Base-by-base conservation (phyloP, 208 protist species). In the Novymonas esmeraldas region DNA sequence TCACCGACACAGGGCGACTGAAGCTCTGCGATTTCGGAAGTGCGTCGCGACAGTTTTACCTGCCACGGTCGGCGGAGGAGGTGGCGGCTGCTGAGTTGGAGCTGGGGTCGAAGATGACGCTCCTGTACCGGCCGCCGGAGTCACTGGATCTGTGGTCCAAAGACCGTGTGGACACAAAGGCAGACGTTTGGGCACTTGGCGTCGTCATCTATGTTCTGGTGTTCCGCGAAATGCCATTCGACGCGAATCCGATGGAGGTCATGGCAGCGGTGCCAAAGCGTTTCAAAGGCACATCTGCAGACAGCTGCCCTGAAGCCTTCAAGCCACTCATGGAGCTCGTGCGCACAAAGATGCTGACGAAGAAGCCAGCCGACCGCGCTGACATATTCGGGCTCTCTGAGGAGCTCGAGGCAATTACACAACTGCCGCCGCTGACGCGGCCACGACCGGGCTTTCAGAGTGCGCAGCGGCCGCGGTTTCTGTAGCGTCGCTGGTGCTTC, bases 11-110 rank as follows among this genome's bases (percentile, higher is more conserved):
- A n/a, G 78, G 73, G 18, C 48, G 63, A 13, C 85, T 93, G 22
- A 98, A 98, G 56, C 61, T 99, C n/a, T 98, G 96, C 66, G 97
- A 99, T 67, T 98, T 98, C 76, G 96, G 95, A 28, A 94, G 83
- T 64, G 74, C 88, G 13, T 95, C 91, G 0, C 73, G 70, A 11
- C 22, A 70, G 39, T 89, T 83, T 56, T 97, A 93, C 78, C 60
- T 85, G 54, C 73, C 76, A 38, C 50, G 72, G 57, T 92, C 84
- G 33, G 70, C 87, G 7, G 26, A 69, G n/a, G 89, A 98, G 48
- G 76, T 90, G 6, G 29, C 42, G 26, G 56, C 74, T 16, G 82
- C 89, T 0, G 93, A 98, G 64, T 73, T 72, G 11, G 84, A 95
- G 46, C 84, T 98, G 11, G 79, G 88, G 18, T 59, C 70, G 45